These are phyloP conservation scores for Gossypium longicalyx DNA, from an alignment of 345 rosid genomes.

Conservation along the genomic window DNA sequence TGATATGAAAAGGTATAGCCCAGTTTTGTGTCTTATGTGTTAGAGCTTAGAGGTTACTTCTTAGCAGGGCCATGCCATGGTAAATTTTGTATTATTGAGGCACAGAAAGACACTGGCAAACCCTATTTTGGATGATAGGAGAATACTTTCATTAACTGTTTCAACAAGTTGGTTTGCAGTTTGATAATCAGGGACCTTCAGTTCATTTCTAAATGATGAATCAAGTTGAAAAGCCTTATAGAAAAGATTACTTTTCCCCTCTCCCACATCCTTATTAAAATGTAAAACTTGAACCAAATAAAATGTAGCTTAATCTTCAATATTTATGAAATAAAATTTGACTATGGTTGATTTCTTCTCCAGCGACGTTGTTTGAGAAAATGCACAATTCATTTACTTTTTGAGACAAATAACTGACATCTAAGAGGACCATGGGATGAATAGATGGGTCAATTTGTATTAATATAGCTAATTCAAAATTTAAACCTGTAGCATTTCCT, in stretches of 20 bases:
- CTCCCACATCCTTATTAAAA: neutral
- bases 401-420: neutral
- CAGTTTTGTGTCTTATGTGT: neutral
- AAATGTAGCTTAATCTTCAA: neutral
- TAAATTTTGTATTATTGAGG: neutral
- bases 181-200: slow-evolving; percentile 1
- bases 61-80: neutral
- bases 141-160: neutral
- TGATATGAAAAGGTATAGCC: neutral
- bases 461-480: neutral
- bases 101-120: neutral
- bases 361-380: neutral
- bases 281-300: neutral
- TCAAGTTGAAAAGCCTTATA: neutral
- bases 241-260: neutral
- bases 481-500: neutral
- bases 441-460: slow-evolving; percentile 7
- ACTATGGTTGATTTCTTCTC: neutral
- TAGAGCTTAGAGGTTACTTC: neutral
- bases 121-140: neutral
- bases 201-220: neutral
- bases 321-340: neutral
- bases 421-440: neutral
- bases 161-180: slow-evolving; percentile 1
- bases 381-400: neutral